Percentiles rank a stretch among this genome's conserved stretches.
phyloP scores from a whole-genome alignment of 2,329 filamentous ascomycete species.

The Fusarium sambucinum region DNA sequence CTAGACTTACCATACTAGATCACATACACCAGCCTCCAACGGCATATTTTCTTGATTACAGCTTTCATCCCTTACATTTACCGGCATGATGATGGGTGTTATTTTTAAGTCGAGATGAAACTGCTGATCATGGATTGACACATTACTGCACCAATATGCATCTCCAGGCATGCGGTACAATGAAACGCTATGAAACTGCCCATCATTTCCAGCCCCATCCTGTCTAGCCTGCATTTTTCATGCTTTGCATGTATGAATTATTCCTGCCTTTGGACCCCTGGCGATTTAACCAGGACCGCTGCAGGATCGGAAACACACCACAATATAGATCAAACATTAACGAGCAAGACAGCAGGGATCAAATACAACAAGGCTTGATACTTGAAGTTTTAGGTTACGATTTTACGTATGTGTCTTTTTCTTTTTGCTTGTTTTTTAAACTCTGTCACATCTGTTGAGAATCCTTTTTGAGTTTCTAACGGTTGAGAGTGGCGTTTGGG shows the following conservation, averaged over 20 bases:
- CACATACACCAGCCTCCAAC: slow-evolving; percentile 40
- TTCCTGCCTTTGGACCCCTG: slow-evolving; percentile 13
- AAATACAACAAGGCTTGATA: background rate
- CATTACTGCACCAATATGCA: slow-evolving; percentile 12
- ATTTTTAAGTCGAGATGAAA: slow-evolving; percentile 20
- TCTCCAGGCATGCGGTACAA: slow-evolving; percentile 5
- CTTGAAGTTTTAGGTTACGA: slow-evolving; percentile 6
- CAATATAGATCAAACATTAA: slow-evolving; percentile 38
- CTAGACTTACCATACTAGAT: slow-evolving; percentile 43
- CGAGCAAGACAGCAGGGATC: background rate
- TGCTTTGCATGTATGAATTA: slow-evolving; percentile 24
- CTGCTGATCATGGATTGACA: slow-evolving; percentile 17
- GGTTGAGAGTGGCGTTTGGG: slow-evolving; percentile 22
- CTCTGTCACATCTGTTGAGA: background rate
- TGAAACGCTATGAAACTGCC: slow-evolving; percentile 42
- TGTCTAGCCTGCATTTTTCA: slow-evolving; percentile 9
- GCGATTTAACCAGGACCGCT: slow-evolving; percentile 21
- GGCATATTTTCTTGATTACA: slow-evolving; percentile 41
- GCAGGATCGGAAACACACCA: slow-evolving; percentile 38
- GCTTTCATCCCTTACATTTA: slow-evolving; percentile 1
- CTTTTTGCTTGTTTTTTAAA: background rate
- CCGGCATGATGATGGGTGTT: slow-evolving; percentile 3
- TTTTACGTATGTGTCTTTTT: background rate
- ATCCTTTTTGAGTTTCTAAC: slow-evolving; percentile 2
- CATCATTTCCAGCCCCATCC: slow-evolving; percentile 20